phyloP scores from a whole-genome alignment of 2,329 filamentous ascomycete species.

The Sporothrix brasiliensis region DNA sequence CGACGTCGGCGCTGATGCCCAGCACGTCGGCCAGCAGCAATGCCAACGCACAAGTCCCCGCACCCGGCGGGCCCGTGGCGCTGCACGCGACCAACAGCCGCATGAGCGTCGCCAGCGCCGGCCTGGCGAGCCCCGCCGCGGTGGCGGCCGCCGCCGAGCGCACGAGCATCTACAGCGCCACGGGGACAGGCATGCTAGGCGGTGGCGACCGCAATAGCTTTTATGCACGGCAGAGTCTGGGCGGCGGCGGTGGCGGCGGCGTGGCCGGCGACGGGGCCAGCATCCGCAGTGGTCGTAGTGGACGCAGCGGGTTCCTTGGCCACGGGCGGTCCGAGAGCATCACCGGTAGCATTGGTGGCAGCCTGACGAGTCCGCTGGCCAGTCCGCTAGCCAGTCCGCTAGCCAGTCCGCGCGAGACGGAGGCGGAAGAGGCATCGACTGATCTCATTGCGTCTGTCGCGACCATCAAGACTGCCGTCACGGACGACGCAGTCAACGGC shows the following conservation, averaged over 20 bases:
- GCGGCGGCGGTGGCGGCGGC: slow-evolving; percentile 41
- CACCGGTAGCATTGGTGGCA: slow-evolving; percentile 69
- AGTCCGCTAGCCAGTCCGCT: slow-evolving; percentile 56
- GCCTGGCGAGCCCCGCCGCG: neutral
- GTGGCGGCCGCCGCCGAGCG: slow-evolving; percentile 56
- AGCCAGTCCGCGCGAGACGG: slow-evolving; percentile 50
- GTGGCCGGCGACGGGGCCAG: slow-evolving; percentile 68
- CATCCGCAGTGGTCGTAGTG: slow-evolving; percentile 79
- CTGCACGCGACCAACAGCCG: slow-evolving; percentile 54
- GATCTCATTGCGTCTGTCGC: neutral
- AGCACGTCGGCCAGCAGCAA: slow-evolving; percentile 56
- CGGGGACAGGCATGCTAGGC: slow-evolving; percentile 59
- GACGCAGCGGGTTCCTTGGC: slow-evolving; percentile 74
- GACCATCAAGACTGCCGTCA: neutral
- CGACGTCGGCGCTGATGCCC: slow-evolving; percentile 48
- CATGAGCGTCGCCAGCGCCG: slow-evolving; percentile 38
- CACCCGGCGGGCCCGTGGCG: slow-evolving; percentile 42
- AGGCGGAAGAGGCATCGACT: neutral
- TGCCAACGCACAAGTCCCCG: slow-evolving; percentile 45
- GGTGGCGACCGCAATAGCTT: slow-evolving; percentile 81
- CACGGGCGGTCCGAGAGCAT: slow-evolving; percentile 83
- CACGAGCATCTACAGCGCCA: slow-evolving; percentile 79
- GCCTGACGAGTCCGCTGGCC: slow-evolving; percentile 61
- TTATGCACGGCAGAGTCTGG: slow-evolving; percentile 56
- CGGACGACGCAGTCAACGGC: neutral